Evolutionary conservation across 495 filamentous ascomycete species (phyloP), one percentile per base, ranked within the genome.

Genomic region (Entonaema liquescens): DNA sequence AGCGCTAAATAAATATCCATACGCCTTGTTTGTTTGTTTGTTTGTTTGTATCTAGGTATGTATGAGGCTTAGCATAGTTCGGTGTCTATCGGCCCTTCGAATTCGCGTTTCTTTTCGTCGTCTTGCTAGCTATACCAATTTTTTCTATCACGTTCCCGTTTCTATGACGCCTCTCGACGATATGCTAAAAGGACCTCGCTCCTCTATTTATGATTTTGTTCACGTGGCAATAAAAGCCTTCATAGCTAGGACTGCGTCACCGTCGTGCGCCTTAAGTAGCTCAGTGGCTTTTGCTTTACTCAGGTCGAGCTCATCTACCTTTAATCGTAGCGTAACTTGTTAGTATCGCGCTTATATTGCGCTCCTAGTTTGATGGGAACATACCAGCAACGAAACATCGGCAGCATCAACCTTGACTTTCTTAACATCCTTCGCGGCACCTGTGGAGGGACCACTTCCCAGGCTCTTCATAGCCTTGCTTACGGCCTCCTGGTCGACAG

Each of bases 281-380:
- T 97, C 94, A 13, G 92, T 96, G 2, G 93, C 94, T 77, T 93
- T 95, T 5, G 75, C 69, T 79, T 95, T 97, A 13, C 82, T 85
- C 29, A 97, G 76, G 49, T 96, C 93, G 52, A 97, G 80, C 76
- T 97, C 86, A 8, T 94, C 90, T 29, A 91, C 87, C 92, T 96
- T 36, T 60, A 31, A 40, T 21, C 11, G 21, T 4, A 61, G n/a
- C 25, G 60, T 29, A 35, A 13, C 31, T 61, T 19, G 33, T 68
- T 13, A 65, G 60, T 53, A 57, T 25, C 28, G 31, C 19, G 31
- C 59, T 36, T 50, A 11, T 29, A 36, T 36, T 8, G 0, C 25
- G 13, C 49, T 53, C 49, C 49, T 53, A 6, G 12, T 4, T 9
- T 29, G 12, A 5, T 29, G 0, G 13, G 12, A 53, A 74, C 80